Evolutionary conservation across 169 alveolate genomes (phyloP).

Genomic region (Plasmodium malariae): DNA sequence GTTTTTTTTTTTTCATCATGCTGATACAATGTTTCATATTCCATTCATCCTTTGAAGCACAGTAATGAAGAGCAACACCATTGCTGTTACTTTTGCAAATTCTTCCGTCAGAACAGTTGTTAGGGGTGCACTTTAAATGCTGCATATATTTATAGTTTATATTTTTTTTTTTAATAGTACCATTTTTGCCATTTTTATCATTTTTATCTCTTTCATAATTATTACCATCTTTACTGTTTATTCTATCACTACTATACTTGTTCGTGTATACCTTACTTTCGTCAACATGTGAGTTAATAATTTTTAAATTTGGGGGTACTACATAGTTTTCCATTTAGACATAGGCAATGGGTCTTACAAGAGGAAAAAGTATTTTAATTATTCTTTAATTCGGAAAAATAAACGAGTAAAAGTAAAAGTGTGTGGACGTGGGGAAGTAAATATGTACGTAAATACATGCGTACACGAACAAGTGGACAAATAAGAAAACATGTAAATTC

Average conservation of each 20-base stretch:
- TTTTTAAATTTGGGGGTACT: constrained; percentile 11
- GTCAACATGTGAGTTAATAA: constrained; percentile 21
- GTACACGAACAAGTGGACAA: not conserved
- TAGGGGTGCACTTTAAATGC: not conserved
- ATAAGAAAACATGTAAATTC: not conserved
- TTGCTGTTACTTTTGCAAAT: constrained; percentile 2
- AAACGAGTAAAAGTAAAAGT: too few species aligned
- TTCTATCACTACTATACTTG: not conserved
- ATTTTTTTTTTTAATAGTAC: constrained; percentile 22
- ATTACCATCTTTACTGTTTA: constrained; percentile 6
- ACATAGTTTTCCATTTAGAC: constrained; percentile 65
- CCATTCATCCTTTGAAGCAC: not conserved
- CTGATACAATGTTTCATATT: not conserved
- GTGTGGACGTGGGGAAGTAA: too few species aligned
- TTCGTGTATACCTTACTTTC: constrained; percentile 10
- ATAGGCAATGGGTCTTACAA: not conserved
- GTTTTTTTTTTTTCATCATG: not conserved
- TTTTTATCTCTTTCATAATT: not conserved
- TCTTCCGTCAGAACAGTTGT: not conserved
- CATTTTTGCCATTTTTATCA: not conserved
- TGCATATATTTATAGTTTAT: constrained; percentile 13
- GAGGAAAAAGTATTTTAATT: not conserved
- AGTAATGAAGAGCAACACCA: not conserved
- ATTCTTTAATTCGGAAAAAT: not conserved
- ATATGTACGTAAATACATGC: not conserved